Evolutionary conservation across 2,329 filamentous ascomycete genomes (phyloP).

Genomic region (Ascomycota sp.): DNA sequence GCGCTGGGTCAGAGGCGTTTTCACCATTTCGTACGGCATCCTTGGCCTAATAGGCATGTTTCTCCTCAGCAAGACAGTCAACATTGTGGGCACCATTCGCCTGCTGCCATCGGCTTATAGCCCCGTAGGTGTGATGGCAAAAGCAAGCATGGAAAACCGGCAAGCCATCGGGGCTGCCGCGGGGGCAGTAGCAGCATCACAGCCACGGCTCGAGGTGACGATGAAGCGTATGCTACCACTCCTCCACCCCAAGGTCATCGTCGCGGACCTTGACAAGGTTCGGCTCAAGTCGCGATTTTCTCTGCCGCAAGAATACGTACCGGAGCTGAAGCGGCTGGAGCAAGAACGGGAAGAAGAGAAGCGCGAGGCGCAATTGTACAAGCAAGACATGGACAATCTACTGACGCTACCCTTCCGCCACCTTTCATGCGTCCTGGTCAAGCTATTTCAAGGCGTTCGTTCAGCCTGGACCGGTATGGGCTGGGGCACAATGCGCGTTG

Average conservation of each 20-base stretch:
- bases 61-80: slow-evolving; percentile 30
- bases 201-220: slow-evolving; percentile 30
- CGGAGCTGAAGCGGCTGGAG: slow-evolving; percentile 12
- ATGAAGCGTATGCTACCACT: slow-evolving; percentile 29
- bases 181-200: slow-evolving; percentile 3
- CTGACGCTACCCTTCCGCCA: slow-evolving; percentile 38
- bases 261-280: slow-evolving; percentile 14
- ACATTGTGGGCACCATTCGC: slow-evolving; percentile 34
- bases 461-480: slow-evolving; percentile 35
- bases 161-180: slow-evolving; percentile 2
- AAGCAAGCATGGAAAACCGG: slow-evolving; percentile 2
- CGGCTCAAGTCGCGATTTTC: slow-evolving; percentile 17
- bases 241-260: slow-evolving; percentile 20
- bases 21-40: slow-evolving; percentile 34
- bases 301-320: slow-evolving; percentile 16
- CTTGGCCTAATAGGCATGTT: slow-evolving; percentile 40
- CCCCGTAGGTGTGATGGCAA: background rate
- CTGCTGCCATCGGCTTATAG: slow-evolving; percentile 18
- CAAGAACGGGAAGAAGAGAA: slow-evolving; percentile 15
- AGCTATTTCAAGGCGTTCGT: slow-evolving; percentile 23
- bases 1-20: slow-evolving; percentile 35
- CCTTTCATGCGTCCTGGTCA: slow-evolving; percentile 18
- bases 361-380: slow-evolving; percentile 16
- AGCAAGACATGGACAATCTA: slow-evolving; percentile 33
- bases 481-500: slow-evolving; percentile 28